These are phyloP conservation scores for Aurantiochytrium sp. DNA, from an alignment of 108 stramenopile genomes.

Conservation along the genomic window DNA sequence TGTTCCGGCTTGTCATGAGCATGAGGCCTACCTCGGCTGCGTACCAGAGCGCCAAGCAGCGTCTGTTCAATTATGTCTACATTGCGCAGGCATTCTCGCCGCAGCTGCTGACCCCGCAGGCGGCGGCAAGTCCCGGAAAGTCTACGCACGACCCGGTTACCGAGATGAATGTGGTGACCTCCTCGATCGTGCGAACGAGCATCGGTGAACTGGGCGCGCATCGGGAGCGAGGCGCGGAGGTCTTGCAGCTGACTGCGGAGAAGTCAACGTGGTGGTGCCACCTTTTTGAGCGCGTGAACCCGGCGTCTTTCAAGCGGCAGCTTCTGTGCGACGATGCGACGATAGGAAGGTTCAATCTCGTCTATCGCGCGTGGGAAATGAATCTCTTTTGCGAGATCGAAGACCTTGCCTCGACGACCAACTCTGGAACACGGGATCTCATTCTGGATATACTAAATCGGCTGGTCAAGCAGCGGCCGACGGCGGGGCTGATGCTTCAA, in stretches of 20 bases:
- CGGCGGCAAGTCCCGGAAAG: too few species aligned
- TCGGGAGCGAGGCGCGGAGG: background rate
- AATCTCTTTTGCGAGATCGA: background rate
- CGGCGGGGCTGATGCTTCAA: background rate
- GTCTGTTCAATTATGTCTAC: background rate
- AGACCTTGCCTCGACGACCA: background rate
- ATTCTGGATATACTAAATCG: background rate
- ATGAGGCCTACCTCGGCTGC: background rate
- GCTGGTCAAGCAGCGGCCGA: background rate
- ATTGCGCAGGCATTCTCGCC: background rate
- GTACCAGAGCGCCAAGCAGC: background rate
- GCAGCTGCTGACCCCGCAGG: background rate
- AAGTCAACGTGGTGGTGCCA: background rate
- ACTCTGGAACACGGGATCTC: background rate
- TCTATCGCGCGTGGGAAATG: background rate
- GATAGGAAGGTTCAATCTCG: background rate
- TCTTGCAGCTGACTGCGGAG: background rate
- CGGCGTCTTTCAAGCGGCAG: background rate
- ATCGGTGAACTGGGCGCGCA: background rate
- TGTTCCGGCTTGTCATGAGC: background rate
- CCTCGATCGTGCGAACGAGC: background rate
- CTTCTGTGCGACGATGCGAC: background rate
- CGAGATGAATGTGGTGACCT: background rate
- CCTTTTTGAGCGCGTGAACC: background rate
- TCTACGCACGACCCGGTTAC: too few species aligned